Evolutionary conservation across 176 grass and related monocot species (phyloP), one percentile per base, ranked within the genome.

Genomic region (Avena sativa): DNA sequence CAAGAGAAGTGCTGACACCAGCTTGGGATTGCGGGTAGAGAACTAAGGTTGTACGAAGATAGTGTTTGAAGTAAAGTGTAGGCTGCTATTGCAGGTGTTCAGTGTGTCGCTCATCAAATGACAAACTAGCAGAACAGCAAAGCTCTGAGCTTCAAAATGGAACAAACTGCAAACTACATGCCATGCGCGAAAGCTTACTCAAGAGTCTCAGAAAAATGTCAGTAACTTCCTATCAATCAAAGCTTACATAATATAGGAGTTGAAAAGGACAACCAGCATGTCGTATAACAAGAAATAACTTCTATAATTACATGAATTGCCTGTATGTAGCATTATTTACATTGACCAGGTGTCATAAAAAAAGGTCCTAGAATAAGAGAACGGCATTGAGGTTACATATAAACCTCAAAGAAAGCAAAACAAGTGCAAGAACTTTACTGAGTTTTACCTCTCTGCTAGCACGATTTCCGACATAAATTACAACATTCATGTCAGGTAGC

Each of bases 391-490:
- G 36, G 46, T 32, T 43, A 17, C 11, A 83, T 26, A 72, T 1
- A 2, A 81, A 75, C 17, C 36, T 34, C 38, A 64, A 49, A 70
- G 17, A 15, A 88, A 28, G 68, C 30, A 90, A 80, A 87, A 40
- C 0, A 66, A 43, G 20, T 61, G 26, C 2, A 81, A 80, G 57
- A 75, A 43, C 47, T 84, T 12, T 79, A 48, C 38, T 79, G 1
- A 74, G 76, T 73, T 90, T 91, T 86, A 96, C 97, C 94, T 96
- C 97, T 93, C 97, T 93, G 83, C 97, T 99, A 73, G 97, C 97
- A 81, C 97, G 97, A 76, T 99, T 99, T 93, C 97, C 97, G 66
- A 99, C 92, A 91, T 99, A 99, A 88, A 99, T 71, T 74, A 99
- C 87, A 74, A 96, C 82, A 86, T 94, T 99, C 97, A 94, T 96